These are phyloP conservation scores for Talaromyces albobiverticillius DNA, from an alignment of 2,329 filamentous ascomycete genomes.

Conservation along the genomic window DNA sequence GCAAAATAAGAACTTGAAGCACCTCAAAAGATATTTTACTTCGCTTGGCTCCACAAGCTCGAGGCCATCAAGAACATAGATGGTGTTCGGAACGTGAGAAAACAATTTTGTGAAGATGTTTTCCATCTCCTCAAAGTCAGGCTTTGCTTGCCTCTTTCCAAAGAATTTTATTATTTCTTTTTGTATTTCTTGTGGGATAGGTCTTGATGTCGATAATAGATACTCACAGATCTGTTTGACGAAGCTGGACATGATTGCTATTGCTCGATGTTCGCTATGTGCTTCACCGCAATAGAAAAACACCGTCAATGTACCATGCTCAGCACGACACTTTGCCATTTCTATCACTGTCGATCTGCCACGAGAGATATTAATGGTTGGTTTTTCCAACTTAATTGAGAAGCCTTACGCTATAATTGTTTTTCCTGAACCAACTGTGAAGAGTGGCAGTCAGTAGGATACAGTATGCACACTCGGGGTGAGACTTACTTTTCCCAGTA, in stretches of 20 bases:
- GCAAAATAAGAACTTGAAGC: neutral
- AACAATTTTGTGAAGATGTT: neutral
- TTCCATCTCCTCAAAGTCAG: conserved; percentile 2
- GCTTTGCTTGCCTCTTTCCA: neutral
- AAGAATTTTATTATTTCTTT: conserved; percentile 1
- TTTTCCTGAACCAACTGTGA: conserved; percentile 8
- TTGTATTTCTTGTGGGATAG: neutral
- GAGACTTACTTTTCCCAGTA: conserved; percentile 20
- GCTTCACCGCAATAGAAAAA: conserved; percentile 6
- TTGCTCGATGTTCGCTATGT: neutral
- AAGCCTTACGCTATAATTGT: conserved; percentile 8
- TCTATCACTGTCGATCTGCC: neutral
- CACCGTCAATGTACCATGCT: neutral
- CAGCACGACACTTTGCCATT: neutral
- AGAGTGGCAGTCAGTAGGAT: neutral
- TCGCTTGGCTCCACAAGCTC: neutral
- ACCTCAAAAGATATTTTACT: neutral
- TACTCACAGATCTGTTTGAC: conserved; percentile 2
- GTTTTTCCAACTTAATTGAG: neutral
- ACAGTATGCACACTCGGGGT: neutral
- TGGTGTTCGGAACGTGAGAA: neutral
- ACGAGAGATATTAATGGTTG: neutral
- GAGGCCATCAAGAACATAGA: conserved; percentile 5
- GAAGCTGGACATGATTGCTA: conserved; percentile 1
- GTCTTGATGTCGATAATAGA: neutral